phyloP scores from a whole-genome alignment of 2,329 filamentous ascomycete genomes.

The Fusarium concolor region DNA sequence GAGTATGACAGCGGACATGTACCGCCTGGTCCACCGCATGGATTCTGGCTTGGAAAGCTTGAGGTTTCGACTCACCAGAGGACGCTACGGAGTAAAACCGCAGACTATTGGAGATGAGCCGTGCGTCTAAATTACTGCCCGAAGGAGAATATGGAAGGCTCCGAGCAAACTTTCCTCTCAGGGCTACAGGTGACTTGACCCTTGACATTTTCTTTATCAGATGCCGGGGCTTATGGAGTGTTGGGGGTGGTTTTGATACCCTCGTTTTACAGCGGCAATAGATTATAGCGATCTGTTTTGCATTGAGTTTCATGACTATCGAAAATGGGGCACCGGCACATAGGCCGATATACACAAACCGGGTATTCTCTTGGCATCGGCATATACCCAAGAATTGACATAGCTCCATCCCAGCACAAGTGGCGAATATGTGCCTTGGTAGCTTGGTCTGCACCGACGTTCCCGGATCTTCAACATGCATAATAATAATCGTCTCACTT shows the following conservation, averaged over 20 bases:
- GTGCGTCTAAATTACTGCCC: neutral
- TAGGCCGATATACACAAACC: neutral
- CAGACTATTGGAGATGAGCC: slow-evolving; percentile 30
- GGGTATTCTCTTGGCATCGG: neutral
- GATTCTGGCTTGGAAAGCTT: slow-evolving; percentile 53
- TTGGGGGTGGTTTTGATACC: neutral
- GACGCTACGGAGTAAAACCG: slow-evolving; percentile 3
- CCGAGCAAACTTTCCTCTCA: neutral
- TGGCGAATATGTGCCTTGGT: neutral
- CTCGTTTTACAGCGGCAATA: neutral
- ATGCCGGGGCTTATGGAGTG: no score
- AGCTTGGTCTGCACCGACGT: neutral
- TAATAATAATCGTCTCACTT: neutral
- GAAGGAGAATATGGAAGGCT: neutral
- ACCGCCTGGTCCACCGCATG: slow-evolving; percentile 45
- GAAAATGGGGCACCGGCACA: neutral
- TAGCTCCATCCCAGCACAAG: neutral
- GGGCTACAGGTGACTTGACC: no score
- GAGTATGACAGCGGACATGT: slow-evolving; percentile 4
- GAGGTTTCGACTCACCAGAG: slow-evolving; percentile 29
- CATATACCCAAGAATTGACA: neutral
- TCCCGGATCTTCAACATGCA: neutral
- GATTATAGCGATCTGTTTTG: neutral
- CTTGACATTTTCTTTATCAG: neutral
- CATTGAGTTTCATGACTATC: neutral